phyloP scores from a whole-genome alignment of 2,329 filamentous ascomycete genomes.

The Lecanoromycetidae sp. region DNA sequence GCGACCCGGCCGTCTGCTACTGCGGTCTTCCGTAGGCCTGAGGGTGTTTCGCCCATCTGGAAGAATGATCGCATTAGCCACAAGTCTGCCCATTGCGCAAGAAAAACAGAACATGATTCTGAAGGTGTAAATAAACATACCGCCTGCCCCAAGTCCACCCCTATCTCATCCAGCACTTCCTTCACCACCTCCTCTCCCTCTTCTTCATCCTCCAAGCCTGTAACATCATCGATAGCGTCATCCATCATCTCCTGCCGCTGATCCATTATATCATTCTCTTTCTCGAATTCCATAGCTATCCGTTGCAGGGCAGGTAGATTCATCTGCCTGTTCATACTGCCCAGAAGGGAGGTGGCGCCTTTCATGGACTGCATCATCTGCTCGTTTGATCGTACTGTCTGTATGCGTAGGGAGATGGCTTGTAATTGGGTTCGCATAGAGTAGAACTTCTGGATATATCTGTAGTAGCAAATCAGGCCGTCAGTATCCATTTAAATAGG shows the following conservation, averaged over 20 bases:
- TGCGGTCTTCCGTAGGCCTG: conserved; percentile 61
- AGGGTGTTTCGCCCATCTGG: conserved; percentile 84
- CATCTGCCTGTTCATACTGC: conserved; percentile 97
- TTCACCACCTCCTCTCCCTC: conserved; percentile 96
- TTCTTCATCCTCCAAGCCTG: conserved; percentile 79
- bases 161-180: conserved; percentile 92
- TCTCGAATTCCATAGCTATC: conserved; percentile 98
- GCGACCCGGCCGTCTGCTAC: conserved; percentile 68
- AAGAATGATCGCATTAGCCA: conserved; percentile 17
- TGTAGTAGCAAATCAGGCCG: conserved; percentile 25
- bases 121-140: conserved; percentile 50
- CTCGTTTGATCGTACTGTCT: conserved; percentile 96
- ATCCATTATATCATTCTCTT: conserved; percentile 98
- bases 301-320: conserved; percentile 89
- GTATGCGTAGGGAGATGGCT: conserved; percentile 86
- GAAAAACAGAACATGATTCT: too few species aligned
- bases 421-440: conserved; percentile 95
- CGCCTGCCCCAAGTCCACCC: conserved; percentile 78
- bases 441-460: conserved; percentile 97
- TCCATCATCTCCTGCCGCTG: conserved; percentile 99
- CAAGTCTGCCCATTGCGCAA: too few species aligned
- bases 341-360: conserved; percentile 80
- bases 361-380: conserved; percentile 99
- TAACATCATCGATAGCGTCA: conserved; percentile 93
- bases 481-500: too few species aligned